Evolutionary conservation across 768 basidiomycete genomes (phyloP), one percentile per base, ranked within the genome.

Genomic region (Postia placenta): DNA sequence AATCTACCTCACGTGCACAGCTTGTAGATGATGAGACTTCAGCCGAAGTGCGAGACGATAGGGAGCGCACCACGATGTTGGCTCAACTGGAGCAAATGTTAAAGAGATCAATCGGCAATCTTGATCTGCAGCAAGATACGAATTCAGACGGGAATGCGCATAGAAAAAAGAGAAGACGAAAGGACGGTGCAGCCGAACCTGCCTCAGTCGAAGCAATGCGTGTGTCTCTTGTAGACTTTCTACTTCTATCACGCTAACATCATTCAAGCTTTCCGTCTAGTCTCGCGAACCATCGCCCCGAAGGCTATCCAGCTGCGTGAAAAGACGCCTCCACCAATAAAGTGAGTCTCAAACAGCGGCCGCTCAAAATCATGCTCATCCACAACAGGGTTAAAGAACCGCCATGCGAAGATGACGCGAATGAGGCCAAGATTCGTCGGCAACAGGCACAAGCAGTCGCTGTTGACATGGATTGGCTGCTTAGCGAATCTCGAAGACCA

Each of bases 331-430:
- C 60, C 57, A 0, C 45, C 49, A 17, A 42, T 56, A 12, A 53
- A 48, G 62, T 64, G 17, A 28, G 60, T 43, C 3, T 24, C 24
- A 36, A 5, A 11, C 20, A 20, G 5, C 24, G 14, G 26, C 11
- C 1, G 1, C 26, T 11, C n/a, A 11, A 22, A 22, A 19, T 11
- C 26, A 15, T 26, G 14, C 40, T 40, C 27, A 35, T 19, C 39
- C 20, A 14, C 7, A 19, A 22, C 49, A 68, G 67, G 37, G 42
- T 54, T 11, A 49, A 55, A 24, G 64, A 62, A 15, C 66, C 62
- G 17, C 39, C 64, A 6, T 53, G 44, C 23, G 68, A 67, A 47
- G 68, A 69, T 42, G 60, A 60, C 5, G 53, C 55, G 11, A 46
- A 41, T 11, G 63, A 67, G 25, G 66, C 64, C 1, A 45, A 52